phyloP scores from a whole-genome alignment of 140 eudicot species.

The Stevia rebaudiana region DNA sequence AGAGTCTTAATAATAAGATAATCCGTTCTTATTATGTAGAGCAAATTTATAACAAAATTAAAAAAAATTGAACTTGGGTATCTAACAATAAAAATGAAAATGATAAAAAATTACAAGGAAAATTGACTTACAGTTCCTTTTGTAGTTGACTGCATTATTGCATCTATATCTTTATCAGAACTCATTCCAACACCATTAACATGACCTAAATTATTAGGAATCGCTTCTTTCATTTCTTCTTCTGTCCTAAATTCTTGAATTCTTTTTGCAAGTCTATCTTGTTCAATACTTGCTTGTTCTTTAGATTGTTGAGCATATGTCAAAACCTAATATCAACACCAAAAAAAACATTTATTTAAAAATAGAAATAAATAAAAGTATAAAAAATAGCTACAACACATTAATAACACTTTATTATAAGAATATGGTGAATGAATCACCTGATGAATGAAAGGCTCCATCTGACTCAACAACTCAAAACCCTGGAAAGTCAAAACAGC shows the following conservation, averaged over 20 bases:
- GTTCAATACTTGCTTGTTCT: conserved; percentile 73
- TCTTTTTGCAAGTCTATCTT: conserved; percentile 88
- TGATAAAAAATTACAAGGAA: not conserved
- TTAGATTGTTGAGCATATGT: conserved; percentile 95
- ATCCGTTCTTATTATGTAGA: not conserved
- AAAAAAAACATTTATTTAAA: conserved; percentile 1
- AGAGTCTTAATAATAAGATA: not conserved
- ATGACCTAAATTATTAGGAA: conserved; percentile 46
- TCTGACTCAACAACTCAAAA: conserved; percentile 65
- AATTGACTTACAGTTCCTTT: conserved; percentile 61
- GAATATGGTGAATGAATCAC: conserved; percentile 27
- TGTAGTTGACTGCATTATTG: conserved; percentile 77
- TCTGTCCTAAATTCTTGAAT: conserved; percentile 94
- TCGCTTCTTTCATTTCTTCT: conserved; percentile 57
- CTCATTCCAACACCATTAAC: conserved; percentile 56
- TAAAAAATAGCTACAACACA: not conserved
- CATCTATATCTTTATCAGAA: conserved; percentile 64
- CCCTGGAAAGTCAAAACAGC: conserved; percentile 52
- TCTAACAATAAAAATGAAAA: not conserved
- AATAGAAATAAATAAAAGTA: not conserved
- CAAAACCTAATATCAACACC: conserved; percentile 58
- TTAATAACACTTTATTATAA: not conserved
- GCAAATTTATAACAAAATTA: not conserved
- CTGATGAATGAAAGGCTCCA: conserved; percentile 97
- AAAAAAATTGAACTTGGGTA: not conserved